A percentile compares a stretch with the other conserved stretches of the same genome.
phyloP scores from a whole-genome alignment of 2,329 filamentous ascomycete species.

The Diaporthe citri region DNA sequence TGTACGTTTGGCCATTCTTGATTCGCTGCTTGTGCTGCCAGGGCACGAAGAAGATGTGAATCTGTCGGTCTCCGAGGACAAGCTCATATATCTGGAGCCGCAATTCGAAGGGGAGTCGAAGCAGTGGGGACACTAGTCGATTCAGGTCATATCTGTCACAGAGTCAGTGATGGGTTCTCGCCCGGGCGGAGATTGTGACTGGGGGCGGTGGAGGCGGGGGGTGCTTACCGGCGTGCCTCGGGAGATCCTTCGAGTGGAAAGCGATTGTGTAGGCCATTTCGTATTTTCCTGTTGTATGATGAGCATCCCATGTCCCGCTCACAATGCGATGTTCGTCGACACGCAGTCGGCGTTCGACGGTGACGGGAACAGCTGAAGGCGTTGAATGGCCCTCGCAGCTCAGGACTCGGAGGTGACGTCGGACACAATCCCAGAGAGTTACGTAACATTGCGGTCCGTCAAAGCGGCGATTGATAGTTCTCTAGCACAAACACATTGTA shows the following conservation, averaged over 20 bases:
- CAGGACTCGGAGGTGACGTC: constrained; percentile 4
- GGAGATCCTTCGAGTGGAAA: constrained; percentile 34
- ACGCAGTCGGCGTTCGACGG: neutral
- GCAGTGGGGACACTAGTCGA: constrained; percentile 46
- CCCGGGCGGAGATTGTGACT: neutral
- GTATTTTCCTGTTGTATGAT: constrained; percentile 31
- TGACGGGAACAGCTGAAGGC: neutral
- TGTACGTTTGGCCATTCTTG: constrained; percentile 40
- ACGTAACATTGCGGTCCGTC: neutral
- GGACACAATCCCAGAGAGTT: neutral
- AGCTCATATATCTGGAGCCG: constrained; percentile 52
- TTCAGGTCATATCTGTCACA: constrained; percentile 46
- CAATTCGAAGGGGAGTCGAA: constrained; percentile 50
- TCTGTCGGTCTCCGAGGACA: constrained; percentile 50
- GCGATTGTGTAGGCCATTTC: constrained; percentile 35
- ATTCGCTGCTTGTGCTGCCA: constrained; percentile 44
- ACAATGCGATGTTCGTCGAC: neutral
- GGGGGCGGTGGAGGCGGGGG: neutral
- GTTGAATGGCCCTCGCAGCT: neutral
- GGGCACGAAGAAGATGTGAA: constrained; percentile 49
- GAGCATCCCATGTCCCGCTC: constrained; percentile 29
- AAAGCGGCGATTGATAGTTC: neutral
- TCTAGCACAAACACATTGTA: fast-evolving
- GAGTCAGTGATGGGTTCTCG: neutral
- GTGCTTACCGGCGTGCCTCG: constrained; percentile 35